Evolutionary conservation across 192 early-diverging fungal genomes (phyloP), one percentile per base, ranked within the genome.

Genomic region (Dissophora globulifera): DNA sequence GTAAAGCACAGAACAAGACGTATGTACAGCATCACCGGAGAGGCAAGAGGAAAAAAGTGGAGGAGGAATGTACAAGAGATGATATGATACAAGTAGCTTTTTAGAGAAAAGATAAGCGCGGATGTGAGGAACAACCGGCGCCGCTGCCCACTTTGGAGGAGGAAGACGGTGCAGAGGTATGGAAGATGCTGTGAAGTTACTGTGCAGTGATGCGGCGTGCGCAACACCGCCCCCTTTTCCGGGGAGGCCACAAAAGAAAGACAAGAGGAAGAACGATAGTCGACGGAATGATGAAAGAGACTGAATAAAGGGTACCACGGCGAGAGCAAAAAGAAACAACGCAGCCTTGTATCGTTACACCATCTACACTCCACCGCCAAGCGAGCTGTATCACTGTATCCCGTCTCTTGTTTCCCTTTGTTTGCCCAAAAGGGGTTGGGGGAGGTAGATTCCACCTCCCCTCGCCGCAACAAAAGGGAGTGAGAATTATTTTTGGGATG

Each of bases 391-490:
- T 13, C 6, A 13, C 35, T 38, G 35, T 38, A 13, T 38, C 35
- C 35, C 35, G 35, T 38, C 6, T 6, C 35, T 38, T 13, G 7
- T 13, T 13, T 38, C 35, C 35, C 35, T 13, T 38, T 13, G 7
- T 38, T 38, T 38, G 35, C 35, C 35, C 35, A 9, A 38, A 38
- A 38, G 35, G 35, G 35, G 35, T 38, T 12, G 6, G 35, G 25
- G 10, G 51, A 23, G 63, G 11, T 55, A 27, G 26, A 48, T 48
- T 50, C 64, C 43, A 35, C 40, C 51, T 31, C 57, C 57, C 20
- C 32, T 61, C 27, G 9, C 45, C 41, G 52, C 47, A 65, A 66
- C 52, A 66, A 66, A 66, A 55, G 53, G 32, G 43, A 55, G 63
- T 53, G 53, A 48, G 54, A 57, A 48, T 33, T 48, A 30, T 56